Evolutionary conservation across 2,329 filamentous ascomycete species (phyloP).

Genomic region (Verticillium dahliae): DNA sequence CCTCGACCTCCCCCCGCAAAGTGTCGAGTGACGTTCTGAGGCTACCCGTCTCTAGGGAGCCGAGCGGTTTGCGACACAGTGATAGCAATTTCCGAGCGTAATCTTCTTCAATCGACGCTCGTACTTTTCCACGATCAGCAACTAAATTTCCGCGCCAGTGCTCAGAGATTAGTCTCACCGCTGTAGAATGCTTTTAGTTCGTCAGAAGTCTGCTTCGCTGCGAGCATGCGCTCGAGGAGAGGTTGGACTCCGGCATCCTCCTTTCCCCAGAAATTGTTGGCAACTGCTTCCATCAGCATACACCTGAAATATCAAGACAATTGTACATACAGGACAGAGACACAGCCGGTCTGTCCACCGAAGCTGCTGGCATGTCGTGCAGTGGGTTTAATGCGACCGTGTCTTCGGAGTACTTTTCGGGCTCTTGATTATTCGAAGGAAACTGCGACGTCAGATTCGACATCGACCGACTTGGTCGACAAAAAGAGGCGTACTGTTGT

Average conservation of each 20-base stretch:
- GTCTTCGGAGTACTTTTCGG: neutral
- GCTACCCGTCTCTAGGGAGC: slow-evolving; percentile 79
- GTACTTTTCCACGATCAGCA: slow-evolving; percentile 45
- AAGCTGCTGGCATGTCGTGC: slow-evolving; percentile 52
- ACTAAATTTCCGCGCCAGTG: neutral
- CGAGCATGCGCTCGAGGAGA: slow-evolving; percentile 88
- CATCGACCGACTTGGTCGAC: neutral
- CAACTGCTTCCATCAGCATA: slow-evolving; percentile 51
- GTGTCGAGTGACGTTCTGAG: slow-evolving; percentile 81
- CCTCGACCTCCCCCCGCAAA: slow-evolving; percentile 80
- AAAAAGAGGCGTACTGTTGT: too few relatives aligned
- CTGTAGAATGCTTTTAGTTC: slow-evolving; percentile 89
- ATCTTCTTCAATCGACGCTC: slow-evolving; percentile 92
- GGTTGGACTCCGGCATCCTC: slow-evolving; percentile 93
- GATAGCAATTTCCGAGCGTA: slow-evolving; percentile 85
- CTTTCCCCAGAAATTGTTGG: slow-evolving; percentile 99
- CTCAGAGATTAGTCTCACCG: slow-evolving; percentile 36
- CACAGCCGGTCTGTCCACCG: slow-evolving; percentile 57
- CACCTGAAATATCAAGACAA: neutral
- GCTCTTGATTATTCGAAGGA: too few relatives aligned
- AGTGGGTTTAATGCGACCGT: neutral
- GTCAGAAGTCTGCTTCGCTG: slow-evolving; percentile 89
- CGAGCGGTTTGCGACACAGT: slow-evolving; percentile 80
- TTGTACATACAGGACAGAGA: slow-evolving; percentile 56
- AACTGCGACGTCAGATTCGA: neutral